Percentiles rank a stretch among this genome's conserved stretches.
Conservation (phyloP, 2,329 filamentous ascomycete species). For the Cladosporium sp. region DNA sequence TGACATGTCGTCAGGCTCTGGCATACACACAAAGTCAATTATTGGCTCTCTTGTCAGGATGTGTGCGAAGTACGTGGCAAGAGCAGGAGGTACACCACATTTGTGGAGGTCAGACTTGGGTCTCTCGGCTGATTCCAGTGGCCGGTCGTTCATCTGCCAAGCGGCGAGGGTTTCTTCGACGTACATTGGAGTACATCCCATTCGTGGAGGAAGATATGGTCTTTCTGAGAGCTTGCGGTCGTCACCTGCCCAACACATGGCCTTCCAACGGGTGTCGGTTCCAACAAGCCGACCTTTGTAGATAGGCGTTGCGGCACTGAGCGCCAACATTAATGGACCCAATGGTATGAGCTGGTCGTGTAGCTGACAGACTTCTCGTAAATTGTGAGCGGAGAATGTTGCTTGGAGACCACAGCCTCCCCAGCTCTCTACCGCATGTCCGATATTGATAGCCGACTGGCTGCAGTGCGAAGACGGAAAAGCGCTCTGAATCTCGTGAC, state of each 20-base stretch:
- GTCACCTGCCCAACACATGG: neutral
- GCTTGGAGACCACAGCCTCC: conserved; percentile 1
- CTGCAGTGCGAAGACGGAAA: neutral
- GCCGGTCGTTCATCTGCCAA: neutral
- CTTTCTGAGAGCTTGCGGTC: neutral
- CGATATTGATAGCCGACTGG: neutral
- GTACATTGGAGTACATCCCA: neutral
- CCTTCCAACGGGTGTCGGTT: neutral
- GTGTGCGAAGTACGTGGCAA: neutral
- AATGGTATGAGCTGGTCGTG: neutral
- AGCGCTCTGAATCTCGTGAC: no score
- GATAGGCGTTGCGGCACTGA: conserved; percentile 2
- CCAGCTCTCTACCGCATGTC: neutral
- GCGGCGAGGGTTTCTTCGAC: neutral
- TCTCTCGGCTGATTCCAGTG: neutral
- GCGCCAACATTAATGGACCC: neutral
- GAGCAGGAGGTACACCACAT: neutral
- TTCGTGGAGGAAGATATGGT: neutral
- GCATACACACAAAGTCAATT: neutral
- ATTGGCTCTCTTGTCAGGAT: neutral
- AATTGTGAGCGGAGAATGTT: neutral
- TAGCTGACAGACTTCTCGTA: neutral
- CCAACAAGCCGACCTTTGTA: neutral
- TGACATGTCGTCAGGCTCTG: neutral
- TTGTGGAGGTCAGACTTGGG: neutral